phyloP scores from a whole-genome alignment of 495 filamentous ascomycete species.

The Cercophora samala region DNA sequence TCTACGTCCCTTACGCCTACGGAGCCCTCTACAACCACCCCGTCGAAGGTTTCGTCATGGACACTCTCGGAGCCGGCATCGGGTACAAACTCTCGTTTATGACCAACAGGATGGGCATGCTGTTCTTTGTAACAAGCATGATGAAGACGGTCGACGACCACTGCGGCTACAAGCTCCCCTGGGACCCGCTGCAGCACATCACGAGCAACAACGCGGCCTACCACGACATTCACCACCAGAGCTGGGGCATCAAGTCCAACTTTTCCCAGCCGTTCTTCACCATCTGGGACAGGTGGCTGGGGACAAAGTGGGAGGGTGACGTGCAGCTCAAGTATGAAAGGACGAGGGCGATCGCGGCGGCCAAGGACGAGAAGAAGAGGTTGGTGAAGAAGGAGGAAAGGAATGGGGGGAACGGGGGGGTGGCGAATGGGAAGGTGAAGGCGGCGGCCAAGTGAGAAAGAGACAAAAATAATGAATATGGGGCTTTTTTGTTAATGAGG shows the following conservation, averaged over 20 bases:
- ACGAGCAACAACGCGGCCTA: constrained; percentile 92
- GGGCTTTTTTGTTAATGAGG: neutral
- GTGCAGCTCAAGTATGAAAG: constrained; percentile 42
- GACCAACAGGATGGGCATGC: constrained; percentile 73
- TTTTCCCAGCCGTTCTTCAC: constrained; percentile 82
- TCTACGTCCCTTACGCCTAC: constrained; percentile 96
- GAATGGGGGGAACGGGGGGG: neutral
- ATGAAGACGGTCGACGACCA: constrained; percentile 98
- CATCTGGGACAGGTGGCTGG: constrained; percentile 72
- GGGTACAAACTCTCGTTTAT: constrained; percentile 75
- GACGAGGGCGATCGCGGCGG: constrained; percentile 36
- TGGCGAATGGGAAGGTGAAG: constrained; percentile 2
- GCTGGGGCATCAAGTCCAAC: constrained; percentile 91
- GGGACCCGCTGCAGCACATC: constrained; percentile 86
- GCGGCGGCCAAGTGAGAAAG: neutral
- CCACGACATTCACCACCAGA: constrained; percentile 98
- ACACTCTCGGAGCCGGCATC: constrained; percentile 79
- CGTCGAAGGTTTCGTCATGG: constrained; percentile 86
- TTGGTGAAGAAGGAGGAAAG: neutral
- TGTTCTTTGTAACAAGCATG: constrained; percentile 77
- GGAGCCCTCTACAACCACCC: constrained; percentile 97
- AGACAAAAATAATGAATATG: neutral
- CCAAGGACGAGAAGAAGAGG: constrained; percentile 29
- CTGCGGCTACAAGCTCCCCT: constrained; percentile 92
- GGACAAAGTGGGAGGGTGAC: constrained; percentile 70